Evolutionary conservation across 768 basidiomycete species (phyloP).

Genomic region (Tulasnella sp.): DNA sequence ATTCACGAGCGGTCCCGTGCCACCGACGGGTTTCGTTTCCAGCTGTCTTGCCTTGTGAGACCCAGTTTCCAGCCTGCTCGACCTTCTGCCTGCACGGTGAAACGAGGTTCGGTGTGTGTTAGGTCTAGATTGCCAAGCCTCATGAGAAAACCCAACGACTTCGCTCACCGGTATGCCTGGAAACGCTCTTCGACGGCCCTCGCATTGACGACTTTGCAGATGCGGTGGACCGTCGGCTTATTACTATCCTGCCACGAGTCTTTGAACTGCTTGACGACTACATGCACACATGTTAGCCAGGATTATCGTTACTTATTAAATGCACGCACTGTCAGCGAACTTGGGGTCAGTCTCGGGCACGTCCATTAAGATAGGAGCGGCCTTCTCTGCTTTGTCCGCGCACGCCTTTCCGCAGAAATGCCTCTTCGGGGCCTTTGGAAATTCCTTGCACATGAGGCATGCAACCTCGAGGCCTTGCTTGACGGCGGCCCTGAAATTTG

Average conservation of each 20-base stretch:
- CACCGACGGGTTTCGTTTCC: background rate
- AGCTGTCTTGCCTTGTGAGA: background rate
- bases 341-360: constrained; percentile 8
- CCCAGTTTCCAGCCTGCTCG: background rate
- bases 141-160: no score
- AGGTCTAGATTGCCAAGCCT: background rate
- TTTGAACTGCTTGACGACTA: constrained; percentile 14
- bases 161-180: constrained; percentile 1
- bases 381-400: background rate
- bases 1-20: background rate
- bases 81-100: background rate
- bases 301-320: background rate
- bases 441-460: constrained; percentile 17
- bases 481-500: background rate
- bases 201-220: constrained; percentile 10
- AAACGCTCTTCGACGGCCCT: background rate
- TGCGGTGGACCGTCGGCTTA: background rate
- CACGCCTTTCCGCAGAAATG: constrained; percentile 10
- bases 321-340: constrained; percentile 12
- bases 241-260: background rate
- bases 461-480: constrained; percentile 3
- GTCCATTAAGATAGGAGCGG: background rate
- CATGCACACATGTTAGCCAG: background rate
- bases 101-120: background rate
- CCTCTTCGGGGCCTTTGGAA: background rate